Conservation (phyloP, 345 rosid genomes). For the Lepidium africanum region DNA sequence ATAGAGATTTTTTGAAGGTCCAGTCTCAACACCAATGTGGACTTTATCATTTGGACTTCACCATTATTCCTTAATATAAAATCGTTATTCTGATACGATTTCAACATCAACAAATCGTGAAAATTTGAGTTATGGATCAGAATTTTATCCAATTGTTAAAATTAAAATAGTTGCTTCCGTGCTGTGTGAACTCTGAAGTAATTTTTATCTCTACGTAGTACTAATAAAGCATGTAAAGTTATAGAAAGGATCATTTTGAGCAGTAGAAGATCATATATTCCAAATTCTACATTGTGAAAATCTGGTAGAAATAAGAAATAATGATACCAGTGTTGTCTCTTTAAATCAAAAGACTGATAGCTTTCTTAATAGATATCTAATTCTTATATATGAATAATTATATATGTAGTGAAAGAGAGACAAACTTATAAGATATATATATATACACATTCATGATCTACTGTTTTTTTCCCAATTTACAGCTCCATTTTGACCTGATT, state of each 20-base stretch:
- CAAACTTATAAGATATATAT: constrained; percentile 26
- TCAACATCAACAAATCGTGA: too few relatives aligned
- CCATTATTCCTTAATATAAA: too few relatives aligned
- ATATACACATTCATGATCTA: constrained; percentile 20
- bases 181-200: not conserved
- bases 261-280: not conserved
- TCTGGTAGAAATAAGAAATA: not conserved
- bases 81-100: too few relatives aligned
- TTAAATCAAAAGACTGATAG: constrained; percentile 20
- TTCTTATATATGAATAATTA: constrained; percentile 16
- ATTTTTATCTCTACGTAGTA: not conserved
- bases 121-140: too few relatives aligned
- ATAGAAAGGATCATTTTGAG: not conserved
- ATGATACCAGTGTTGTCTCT: constrained; percentile 14
- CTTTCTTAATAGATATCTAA: constrained; percentile 14
- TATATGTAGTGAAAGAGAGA: not conserved
- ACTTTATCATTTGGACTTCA: not conserved
- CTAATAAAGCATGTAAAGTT: not conserved
- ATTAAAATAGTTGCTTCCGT: too few relatives aligned
- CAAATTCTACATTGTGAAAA: constrained; percentile 9
- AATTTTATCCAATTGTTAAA: too few relatives aligned
- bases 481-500: constrained; percentile 62
- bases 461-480: constrained; percentile 31
- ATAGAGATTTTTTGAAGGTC: not conserved
- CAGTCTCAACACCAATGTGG: not conserved